Evolutionary conservation across 106 monocot genomes (phyloP).

Genomic region (Ottelia alismoides): DNA sequence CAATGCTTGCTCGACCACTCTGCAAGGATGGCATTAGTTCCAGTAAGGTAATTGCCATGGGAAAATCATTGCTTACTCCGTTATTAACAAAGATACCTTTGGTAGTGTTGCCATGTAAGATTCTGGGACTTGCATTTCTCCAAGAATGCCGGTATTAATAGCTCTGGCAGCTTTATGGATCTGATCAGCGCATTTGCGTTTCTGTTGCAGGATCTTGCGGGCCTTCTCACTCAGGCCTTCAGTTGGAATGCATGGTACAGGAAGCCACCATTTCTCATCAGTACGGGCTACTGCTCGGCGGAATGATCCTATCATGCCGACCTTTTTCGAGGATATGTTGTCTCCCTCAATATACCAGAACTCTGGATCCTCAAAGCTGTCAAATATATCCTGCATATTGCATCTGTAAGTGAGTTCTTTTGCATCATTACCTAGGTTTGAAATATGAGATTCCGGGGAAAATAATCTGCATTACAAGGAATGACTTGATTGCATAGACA

Average conservation of each 20-base stretch:
- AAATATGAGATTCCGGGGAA: neutral
- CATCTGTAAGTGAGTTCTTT: neutral
- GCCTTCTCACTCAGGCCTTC: conserved; percentile 36
- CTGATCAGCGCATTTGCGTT: conserved; percentile 64
- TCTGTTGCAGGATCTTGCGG: conserved; percentile 34
- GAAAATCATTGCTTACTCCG: neutral
- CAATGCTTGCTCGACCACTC: conserved; percentile 51
- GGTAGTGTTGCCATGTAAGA: conserved; percentile 50
- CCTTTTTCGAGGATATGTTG: conserved; percentile 19
- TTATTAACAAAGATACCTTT: no score
- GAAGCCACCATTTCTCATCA: conserved; percentile 93
- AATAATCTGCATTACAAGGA: no score
- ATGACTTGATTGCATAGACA: neutral
- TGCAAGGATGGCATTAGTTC: conserved; percentile 9
- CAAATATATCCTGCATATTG: conserved; percentile 57
- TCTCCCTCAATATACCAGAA: conserved; percentile 64
- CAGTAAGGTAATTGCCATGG: neutral
- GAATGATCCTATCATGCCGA: no score
- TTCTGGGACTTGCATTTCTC: conserved; percentile 78
- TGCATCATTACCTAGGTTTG: neutral
- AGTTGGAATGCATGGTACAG: conserved; percentile 67
- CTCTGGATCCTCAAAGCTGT: conserved; percentile 54
- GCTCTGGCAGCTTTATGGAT: conserved; percentile 86
- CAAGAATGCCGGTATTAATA: conserved; percentile 52
- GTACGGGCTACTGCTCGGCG: conserved; percentile 44